Conservation (phyloP, 2,329 filamentous ascomycete species). For the Leptosphaerulina australis region DNA sequence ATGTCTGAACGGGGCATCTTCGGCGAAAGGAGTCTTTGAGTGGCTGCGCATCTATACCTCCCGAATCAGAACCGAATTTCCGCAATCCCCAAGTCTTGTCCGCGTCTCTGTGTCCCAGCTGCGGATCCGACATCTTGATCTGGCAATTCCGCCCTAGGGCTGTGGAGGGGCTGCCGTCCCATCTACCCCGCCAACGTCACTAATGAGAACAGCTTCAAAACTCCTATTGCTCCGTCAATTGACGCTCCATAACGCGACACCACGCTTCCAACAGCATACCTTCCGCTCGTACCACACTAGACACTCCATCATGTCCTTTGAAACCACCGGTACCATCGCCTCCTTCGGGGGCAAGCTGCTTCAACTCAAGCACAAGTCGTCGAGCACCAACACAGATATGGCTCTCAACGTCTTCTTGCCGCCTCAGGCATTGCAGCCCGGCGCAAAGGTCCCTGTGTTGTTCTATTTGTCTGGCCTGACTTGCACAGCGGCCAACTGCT, state of each 20-base stretch:
- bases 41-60: constrained; percentile 32
- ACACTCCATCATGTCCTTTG: constrained; percentile 67
- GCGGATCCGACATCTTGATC: constrained; percentile 35
- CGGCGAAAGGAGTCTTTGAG: constrained; percentile 44
- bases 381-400: constrained; percentile 85
- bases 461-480: constrained; percentile 94
- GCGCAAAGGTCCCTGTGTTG: constrained; percentile 76
- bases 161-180: constrained; percentile 6
- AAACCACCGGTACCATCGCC: constrained; percentile 85
- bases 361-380: constrained; percentile 87
- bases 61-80: constrained; percentile 46
- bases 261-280: constrained; percentile 10
- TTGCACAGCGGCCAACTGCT: constrained; percentile 84
- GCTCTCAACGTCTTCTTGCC: constrained; percentile 91
- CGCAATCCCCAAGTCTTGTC: constrained; percentile 34
- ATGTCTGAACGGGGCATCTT: constrained; percentile 34
- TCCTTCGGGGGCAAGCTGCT: constrained; percentile 93
- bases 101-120: constrained; percentile 34
- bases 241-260: constrained; percentile 4
- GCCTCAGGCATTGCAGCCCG: constrained; percentile 64
- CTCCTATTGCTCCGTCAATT: constrained; percentile 25
- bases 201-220: constrained; percentile 28
- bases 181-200: constrained; percentile 39
- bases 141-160: constrained; percentile 14
- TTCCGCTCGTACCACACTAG: constrained; percentile 22